phyloP scores from a whole-genome alignment of 257 asterid species.

The Lithospermum erythrorhizon region DNA sequence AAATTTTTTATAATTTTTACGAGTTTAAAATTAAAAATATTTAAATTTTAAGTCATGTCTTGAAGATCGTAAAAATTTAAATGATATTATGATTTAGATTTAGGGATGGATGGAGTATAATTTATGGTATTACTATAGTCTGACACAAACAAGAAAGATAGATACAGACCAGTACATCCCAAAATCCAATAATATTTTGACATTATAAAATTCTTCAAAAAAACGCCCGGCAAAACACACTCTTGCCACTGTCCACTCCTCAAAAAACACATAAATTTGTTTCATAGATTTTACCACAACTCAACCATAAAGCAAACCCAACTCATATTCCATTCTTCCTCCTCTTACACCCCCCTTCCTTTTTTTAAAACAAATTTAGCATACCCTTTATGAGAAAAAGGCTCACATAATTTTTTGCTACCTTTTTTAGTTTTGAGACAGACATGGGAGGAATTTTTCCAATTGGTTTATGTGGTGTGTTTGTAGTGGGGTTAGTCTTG shows the following conservation, averaged over 20 bases:
- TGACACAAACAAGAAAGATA: too few species aligned
- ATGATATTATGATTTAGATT: too few species aligned
- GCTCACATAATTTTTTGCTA: not conserved
- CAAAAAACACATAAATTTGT: slow-evolving; percentile 1
- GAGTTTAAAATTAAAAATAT: too few species aligned
- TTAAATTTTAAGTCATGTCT: too few species aligned
- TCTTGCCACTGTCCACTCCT: slow-evolving; percentile 3
- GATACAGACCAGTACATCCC: not conserved
- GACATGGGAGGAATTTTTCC: not conserved
- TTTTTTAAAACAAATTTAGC: too few species aligned
- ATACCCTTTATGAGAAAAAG: too few species aligned
- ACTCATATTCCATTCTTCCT: not conserved
- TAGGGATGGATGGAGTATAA: too few species aligned
- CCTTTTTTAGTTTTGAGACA: slow-evolving; percentile 9
- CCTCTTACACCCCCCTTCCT: too few species aligned
- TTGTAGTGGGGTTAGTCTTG: slow-evolving; percentile 14
- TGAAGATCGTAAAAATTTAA: too few species aligned
- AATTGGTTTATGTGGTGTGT: slow-evolving; percentile 27
- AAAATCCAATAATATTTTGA: not conserved
- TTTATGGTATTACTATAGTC: too few species aligned
- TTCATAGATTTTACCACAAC: slow-evolving; percentile 3
- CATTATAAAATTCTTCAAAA: not conserved
- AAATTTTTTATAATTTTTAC: too few species aligned
- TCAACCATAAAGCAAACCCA: not conserved
- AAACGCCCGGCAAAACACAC: slow-evolving; percentile 6